These are phyloP conservation scores for Botrytis hyacinthi DNA, from an alignment of 2,329 filamentous ascomycete species.

Conservation along the genomic window DNA sequence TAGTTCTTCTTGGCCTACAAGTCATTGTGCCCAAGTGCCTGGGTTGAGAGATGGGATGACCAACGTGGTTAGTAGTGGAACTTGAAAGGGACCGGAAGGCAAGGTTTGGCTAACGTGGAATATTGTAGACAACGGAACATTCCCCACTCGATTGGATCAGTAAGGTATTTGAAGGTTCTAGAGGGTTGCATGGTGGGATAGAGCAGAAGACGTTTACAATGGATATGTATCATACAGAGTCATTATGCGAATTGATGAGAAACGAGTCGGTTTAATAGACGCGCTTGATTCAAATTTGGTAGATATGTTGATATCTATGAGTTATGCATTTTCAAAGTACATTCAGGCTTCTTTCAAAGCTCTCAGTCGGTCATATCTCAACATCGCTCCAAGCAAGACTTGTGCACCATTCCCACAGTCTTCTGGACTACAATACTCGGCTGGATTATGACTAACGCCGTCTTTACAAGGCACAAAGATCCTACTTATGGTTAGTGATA, in stretches of 20 bases:
- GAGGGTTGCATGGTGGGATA: constrained; percentile 19
- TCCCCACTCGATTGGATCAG: constrained; percentile 63
- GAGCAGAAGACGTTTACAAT: constrained; percentile 26
- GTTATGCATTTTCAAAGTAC: not conserved
- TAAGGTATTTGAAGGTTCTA: constrained; percentile 26
- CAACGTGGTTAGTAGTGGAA: constrained; percentile 74
- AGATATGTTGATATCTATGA: constrained; percentile 1
- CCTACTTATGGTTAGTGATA: constrained; percentile 25
- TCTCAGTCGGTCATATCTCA: constrained; percentile 42
- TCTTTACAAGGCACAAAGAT: constrained; percentile 64
- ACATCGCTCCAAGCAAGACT: constrained; percentile 46
- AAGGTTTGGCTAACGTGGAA: constrained; percentile 26
- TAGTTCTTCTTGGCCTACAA: constrained; percentile 97
- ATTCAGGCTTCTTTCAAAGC: constrained; percentile 27
- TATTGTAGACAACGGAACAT: constrained; percentile 61
- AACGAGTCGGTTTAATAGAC: constrained; percentile 14
- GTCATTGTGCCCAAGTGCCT: constrained; percentile 93
- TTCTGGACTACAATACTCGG: constrained; percentile 59
- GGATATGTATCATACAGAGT: constrained; percentile 38
- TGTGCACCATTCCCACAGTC: constrained; percentile 57
- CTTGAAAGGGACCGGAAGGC: not conserved
- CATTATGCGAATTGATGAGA: constrained; percentile 35
- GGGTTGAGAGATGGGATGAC: constrained; percentile 94
- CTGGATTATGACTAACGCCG: constrained; percentile 62
- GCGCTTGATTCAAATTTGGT: constrained; percentile 8